phyloP scores from a whole-genome alignment of 306 rosid species.

The Vicia faba region DNA sequence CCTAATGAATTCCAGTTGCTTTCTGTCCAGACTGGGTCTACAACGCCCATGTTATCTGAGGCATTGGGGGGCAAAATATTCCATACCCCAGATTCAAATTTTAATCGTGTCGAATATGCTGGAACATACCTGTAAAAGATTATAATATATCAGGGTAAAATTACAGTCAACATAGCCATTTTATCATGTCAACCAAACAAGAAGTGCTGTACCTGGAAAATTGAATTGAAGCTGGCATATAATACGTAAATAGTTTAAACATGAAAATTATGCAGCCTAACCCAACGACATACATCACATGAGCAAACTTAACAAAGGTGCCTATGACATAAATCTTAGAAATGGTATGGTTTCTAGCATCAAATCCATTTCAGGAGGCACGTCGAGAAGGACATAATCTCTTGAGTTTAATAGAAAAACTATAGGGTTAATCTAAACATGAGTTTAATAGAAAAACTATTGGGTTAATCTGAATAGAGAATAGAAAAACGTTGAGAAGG shows the following conservation, averaged over 20 bases:
- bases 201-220: constrained; percentile 18
- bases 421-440: background rate
- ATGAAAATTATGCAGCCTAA: constrained; percentile 15
- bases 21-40: constrained; percentile 92
- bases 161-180: constrained; percentile 24
- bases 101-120: constrained; percentile 84
- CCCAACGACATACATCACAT: background rate
- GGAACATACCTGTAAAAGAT: constrained; percentile 76
- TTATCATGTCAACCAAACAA: constrained; percentile 30
- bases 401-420: constrained; percentile 10
- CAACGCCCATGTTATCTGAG: constrained; percentile 68
- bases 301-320: constrained; percentile 24
- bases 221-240: constrained; percentile 7
- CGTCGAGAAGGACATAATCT: background rate
- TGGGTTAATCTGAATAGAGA: background rate
- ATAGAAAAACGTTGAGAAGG: background rate
- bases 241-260: background rate
- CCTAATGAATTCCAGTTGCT: constrained; percentile 90
- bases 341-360: background rate
- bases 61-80: constrained; percentile 69
- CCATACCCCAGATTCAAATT: constrained; percentile 74
- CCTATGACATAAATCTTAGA: background rate
- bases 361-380: constrained; percentile 23
- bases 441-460: background rate
- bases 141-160: constrained; percentile 18